Conservation (phyloP, 352 stramenopile species). For the Thalassiosira livingstoniorum region DNA sequence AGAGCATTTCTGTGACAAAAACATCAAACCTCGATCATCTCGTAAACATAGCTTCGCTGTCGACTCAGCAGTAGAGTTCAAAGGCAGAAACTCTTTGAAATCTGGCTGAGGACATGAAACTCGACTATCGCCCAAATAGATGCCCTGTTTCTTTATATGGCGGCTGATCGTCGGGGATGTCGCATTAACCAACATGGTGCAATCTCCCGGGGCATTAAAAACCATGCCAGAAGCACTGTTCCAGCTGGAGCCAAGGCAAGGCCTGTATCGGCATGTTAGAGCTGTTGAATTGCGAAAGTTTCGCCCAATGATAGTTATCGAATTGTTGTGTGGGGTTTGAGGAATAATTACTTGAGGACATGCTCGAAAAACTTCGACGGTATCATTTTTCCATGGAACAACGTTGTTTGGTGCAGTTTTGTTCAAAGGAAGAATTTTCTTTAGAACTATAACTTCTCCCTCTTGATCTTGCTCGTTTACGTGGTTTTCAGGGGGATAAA, state of each 20-base stretch:
- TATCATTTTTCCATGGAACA: conserved; percentile 94
- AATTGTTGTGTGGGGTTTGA: conserved; percentile 44
- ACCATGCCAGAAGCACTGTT: conserved; percentile 25
- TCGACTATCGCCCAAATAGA: conserved; percentile 56
- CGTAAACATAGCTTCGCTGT: conserved; percentile 63
- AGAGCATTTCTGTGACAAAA: conserved; percentile 62
- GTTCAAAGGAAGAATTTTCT: conserved; percentile 93
- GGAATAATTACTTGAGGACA: conserved; percentile 83
- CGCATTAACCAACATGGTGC: too few relatives aligned
- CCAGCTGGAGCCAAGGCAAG: conserved; percentile 48
- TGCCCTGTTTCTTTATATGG: conserved; percentile 36
- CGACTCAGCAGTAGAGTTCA: too few relatives aligned
- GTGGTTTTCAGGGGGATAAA: conserved; percentile 67
- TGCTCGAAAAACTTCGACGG: conserved; percentile 91
- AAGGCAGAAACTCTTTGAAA: conserved; percentile 31
- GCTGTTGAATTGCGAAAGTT: conserved; percentile 92
- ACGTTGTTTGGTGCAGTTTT: conserved; percentile 53
- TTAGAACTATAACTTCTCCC: conserved; percentile 90
- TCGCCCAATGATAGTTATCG: conserved; percentile 92
- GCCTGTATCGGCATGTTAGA: conserved; percentile 89
- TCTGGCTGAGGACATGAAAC: conserved; percentile 55
- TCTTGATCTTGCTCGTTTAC: conserved; percentile 80
- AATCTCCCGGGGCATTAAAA: conserved; percentile 42
- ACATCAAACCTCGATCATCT: conserved; percentile 47
- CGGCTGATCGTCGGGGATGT: conserved; percentile 10